A percentile compares a stretch with the other conserved stretches of the same genome.
These are phyloP conservation scores for Borovskyia barvae DNA, from an alignment of 208 protist genomes.

Conservation along the genomic window DNA sequence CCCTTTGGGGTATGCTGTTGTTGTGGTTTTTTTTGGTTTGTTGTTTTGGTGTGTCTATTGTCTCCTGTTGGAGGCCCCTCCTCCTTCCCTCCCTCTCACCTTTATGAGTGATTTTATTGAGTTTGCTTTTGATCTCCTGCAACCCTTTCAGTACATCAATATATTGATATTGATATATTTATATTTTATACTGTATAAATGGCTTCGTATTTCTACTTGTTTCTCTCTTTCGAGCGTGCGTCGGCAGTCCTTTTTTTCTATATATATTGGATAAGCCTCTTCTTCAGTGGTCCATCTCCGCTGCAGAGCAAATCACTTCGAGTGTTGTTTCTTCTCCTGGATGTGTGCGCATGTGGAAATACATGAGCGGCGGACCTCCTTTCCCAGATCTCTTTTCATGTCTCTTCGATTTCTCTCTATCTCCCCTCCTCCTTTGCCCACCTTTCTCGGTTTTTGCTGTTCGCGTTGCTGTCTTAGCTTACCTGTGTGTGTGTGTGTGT, in stretches of 20 bases:
- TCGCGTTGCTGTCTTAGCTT: neutral
- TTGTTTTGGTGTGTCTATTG: neutral
- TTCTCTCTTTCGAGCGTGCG: neutral
- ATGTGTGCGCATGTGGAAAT: neutral
- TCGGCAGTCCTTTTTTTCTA: neutral
- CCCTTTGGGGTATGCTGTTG: neutral
- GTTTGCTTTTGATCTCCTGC: conserved; percentile 1
- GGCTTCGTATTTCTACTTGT: too few species aligned
- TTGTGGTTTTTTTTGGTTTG: neutral
- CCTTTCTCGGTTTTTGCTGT: neutral
- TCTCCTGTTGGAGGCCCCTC: neutral
- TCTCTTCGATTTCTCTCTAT: conserved; percentile 1
- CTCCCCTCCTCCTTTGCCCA: neutral
- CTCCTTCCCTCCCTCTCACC: neutral
- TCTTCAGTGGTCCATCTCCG: too few species aligned
- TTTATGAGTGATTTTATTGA: neutral
- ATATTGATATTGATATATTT: too few species aligned
- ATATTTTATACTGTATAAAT: too few species aligned
- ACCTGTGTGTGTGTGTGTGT: neutral
- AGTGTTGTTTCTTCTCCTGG: neutral
- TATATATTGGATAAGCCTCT: too few species aligned
- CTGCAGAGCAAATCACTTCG: neutral
- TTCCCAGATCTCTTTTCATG: too few species aligned
- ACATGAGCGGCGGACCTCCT: too few species aligned
- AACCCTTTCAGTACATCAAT: too few species aligned